phyloP scores from a whole-genome alignment of 164 flowering plant genomes.

The Umbilicus rupestris region DNA sequence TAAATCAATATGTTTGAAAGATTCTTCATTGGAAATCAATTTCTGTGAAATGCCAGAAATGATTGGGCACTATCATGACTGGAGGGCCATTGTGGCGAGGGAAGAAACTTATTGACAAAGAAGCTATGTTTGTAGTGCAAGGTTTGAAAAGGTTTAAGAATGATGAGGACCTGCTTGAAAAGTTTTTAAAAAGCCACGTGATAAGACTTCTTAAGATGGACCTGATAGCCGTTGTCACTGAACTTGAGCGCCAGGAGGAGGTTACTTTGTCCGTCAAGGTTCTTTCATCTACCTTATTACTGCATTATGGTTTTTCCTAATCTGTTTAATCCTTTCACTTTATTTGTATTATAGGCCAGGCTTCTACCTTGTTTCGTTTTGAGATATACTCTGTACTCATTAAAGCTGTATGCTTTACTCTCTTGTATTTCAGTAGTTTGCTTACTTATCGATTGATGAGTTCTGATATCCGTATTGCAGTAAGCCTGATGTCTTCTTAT shows the following conservation, averaged over 20 bases:
- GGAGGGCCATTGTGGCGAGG: slow-evolving; percentile 64
- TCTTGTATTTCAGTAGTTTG: too few species aligned
- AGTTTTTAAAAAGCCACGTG: slow-evolving; percentile 62
- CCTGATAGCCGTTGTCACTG: slow-evolving; percentile 60
- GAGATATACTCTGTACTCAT: slow-evolving; percentile 9
- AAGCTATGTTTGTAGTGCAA: slow-evolving; percentile 62
- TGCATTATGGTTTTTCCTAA: neutral
- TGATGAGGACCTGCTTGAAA: slow-evolving; percentile 61
- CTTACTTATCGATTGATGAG: slow-evolving; percentile 22
- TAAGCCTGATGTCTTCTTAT: slow-evolving; percentile 62
- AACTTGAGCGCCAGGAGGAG: slow-evolving; percentile 82
- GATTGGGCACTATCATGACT: slow-evolving; percentile 7
- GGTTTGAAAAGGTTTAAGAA: slow-evolving; percentile 71
- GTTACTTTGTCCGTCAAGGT: slow-evolving; percentile 64
- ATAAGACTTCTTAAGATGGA: slow-evolving; percentile 77
- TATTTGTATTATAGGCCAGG: neutral
- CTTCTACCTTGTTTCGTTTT: neutral
- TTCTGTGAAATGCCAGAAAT: too few species aligned
- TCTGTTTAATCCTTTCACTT: neutral
- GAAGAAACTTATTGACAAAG: slow-evolving; percentile 75
- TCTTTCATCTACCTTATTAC: neutral
- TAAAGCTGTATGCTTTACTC: too few species aligned
- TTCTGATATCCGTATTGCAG: slow-evolving; percentile 78
- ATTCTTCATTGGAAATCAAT: too few species aligned
- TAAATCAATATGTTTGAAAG: too few species aligned